Evolutionary conservation across 1,284 basidiomycete genomes (phyloP), one percentile per base, ranked within the genome.

Genomic region (Hortiboletus rubellus): DNA sequence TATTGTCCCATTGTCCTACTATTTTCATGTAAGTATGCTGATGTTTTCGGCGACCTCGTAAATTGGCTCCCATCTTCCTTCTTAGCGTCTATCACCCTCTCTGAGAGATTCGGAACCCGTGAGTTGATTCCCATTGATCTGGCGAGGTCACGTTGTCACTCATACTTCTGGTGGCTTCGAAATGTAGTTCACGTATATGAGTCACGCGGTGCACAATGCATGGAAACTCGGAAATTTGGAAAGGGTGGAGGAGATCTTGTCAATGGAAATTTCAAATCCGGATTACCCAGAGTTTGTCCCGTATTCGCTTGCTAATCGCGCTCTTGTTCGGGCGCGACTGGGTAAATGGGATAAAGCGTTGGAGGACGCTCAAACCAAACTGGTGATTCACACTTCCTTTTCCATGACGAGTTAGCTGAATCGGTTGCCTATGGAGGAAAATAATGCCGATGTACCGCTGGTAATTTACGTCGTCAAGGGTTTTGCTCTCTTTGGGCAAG

Each of bases 251-350:
- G 36, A 52, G 12, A 45, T 50, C 4, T 24, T 63, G 27, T 60
- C 54, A 10, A 41, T 45, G 1, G 45, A 63, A 37, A 60, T 60
- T 14, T 9, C 17, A 38, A 34, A 38, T 12, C n/a, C 24, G 7
- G 27, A 30, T 27, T 42, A n/a, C 18, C 41, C 27, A 38, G 33
- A 34, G 17, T 24, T 54, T 9, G 11, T 31, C 14, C 2, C 18
- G 1, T 63, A 63, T 47, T 31, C 37, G 1, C 50, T 10, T 44
- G 54, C 44, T 18, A 61, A 54, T 14, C 52, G 61, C 9, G 44
- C 59, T 31, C 22, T 63, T 33, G 37, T 63, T 50, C 62, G 59
- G 14, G 52, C 46, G 0, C 40, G 46, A 17, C 34, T 34, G 15
- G 1, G 34, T 10, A 44, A 54, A 18, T 61, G 54, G 54, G 41